Evolutionary conservation across 768 basidiomycete genomes (phyloP).

Genomic region (Suillus hirtellus): DNA sequence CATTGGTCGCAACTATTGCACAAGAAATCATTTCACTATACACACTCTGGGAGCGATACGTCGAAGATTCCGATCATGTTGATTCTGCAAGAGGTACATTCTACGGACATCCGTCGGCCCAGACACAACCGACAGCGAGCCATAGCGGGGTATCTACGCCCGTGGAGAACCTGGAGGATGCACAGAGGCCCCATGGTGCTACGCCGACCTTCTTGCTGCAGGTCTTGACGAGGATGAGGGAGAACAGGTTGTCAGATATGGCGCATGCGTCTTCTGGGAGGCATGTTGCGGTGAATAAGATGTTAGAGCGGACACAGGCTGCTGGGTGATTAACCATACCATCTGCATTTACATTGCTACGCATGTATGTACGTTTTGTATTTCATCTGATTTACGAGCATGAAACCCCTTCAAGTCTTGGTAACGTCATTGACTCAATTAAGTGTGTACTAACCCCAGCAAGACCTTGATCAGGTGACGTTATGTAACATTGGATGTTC

Average conservation of each 20-base stretch:
- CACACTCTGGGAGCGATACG: constrained; percentile 84
- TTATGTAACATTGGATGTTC: too few relatives aligned
- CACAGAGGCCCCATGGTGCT: constrained; percentile 32
- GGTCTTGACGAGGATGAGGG: constrained; percentile 67
- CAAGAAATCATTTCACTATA: constrained; percentile 93
- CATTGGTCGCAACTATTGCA: constrained; percentile 77
- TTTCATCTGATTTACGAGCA: neutral
- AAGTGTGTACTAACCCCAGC: too few relatives aligned
- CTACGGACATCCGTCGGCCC: constrained; percentile 13
- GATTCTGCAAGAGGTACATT: constrained; percentile 22
- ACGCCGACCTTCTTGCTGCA: constrained; percentile 60
- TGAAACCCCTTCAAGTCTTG: neutral
- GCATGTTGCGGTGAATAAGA: constrained; percentile 64
- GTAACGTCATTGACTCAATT: neutral
- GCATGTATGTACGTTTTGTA: neutral
- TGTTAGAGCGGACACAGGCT: constrained; percentile 71
- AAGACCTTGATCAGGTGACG: too few relatives aligned
- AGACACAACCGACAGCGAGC: constrained; percentile 22
- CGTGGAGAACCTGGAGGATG: constrained; percentile 23
- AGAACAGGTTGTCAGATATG: constrained; percentile 58
- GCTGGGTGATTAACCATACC: neutral
- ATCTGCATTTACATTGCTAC: neutral
- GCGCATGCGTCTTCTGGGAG: constrained; percentile 49
- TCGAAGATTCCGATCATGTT: constrained; percentile 56
- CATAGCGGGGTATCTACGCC: constrained; percentile 31